phyloP scores from a whole-genome alignment of 2,329 filamentous ascomycete species.

The Polytolypa hystricis region DNA sequence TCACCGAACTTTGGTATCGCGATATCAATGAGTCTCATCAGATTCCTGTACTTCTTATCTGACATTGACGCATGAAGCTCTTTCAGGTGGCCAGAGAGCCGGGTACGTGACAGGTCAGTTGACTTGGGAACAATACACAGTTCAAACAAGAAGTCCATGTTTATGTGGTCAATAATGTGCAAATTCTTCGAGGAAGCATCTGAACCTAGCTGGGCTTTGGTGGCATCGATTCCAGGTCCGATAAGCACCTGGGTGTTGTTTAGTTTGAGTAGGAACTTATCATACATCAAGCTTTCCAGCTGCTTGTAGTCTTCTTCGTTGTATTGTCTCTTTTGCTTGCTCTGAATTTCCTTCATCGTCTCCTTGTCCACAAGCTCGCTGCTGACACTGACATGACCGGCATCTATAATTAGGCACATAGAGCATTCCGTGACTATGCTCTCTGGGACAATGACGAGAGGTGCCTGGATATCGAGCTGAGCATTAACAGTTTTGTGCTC shows the following conservation, averaged over 20 bases:
- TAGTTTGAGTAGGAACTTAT: conserved; percentile 87
- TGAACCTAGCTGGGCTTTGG: conserved; percentile 66
- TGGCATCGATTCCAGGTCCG: conserved; percentile 81
- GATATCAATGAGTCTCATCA: conserved; percentile 94
- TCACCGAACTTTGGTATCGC: conserved; percentile 74
- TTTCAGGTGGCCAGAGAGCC: conserved; percentile 82
- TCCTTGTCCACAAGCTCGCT: conserved; percentile 87
- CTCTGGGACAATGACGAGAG: conserved; percentile 90
- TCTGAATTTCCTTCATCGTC: conserved; percentile 81
- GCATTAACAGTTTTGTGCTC: conserved; percentile 98
- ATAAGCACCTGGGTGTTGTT: conserved; percentile 93
- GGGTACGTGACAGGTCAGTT: conserved; percentile 81
- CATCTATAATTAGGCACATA: conserved; percentile 87
- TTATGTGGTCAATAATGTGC: conserved; percentile 93
- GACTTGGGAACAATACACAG: conserved; percentile 94
- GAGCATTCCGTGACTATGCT: conserved; percentile 72
- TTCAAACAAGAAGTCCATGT: conserved; percentile 93
- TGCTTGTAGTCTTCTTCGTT: conserved; percentile 80
- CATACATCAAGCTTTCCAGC: conserved; percentile 91
- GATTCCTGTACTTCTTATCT: conserved; percentile 88
- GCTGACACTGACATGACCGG: conserved; percentile 87
- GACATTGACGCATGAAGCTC: conserved; percentile 86
- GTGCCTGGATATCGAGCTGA: conserved; percentile 87
- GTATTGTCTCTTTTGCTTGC: conserved; percentile 78
- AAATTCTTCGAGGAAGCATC: conserved; percentile 59